Evolutionary conservation across 1,284 basidiomycete species (phyloP), one percentile per base, ranked within the genome.

Genomic region (Cryptococcus amylolentus): DNA sequence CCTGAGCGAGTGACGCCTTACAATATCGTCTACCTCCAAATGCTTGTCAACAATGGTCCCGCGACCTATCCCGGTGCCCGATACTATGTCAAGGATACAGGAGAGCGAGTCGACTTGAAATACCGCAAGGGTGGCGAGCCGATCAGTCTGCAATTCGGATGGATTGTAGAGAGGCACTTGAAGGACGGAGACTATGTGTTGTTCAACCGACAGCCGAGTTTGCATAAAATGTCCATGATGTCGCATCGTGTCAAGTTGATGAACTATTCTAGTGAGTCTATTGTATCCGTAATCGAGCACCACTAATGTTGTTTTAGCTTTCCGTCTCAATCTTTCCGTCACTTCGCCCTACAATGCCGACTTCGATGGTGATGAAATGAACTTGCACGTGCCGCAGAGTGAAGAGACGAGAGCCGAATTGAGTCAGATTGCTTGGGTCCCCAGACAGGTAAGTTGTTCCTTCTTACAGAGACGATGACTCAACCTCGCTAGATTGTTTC

Each of bases 181-280:
- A 94, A 92, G 79, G 90, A 98, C 68, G 96, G 96, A 81, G 93
- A 98, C 73, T 97, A 84, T 69, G 91, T 98, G 38, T 80, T 98
- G 51, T 98, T 99, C 82, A 98, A 98, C 77, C 94, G 96, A 62
- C 96, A 98, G 73, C 96, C 96, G 2, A 91, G 87, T 82, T 78
- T 98, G 77, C 96, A 99, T 80, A 99, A 98, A 79, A 98, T 98
- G 96, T 95, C 91, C 82, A 98, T 98, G 96, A 98, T 98, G 96
- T 92, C 91, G 77, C 96, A 99, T 80, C 86, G 96, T 42, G 90
- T 98, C 50, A 92, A 91, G 73, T 81, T 99, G 56, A 97, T 98
- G 94, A 90, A 91, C 38, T 98, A 98, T 78, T 98, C 96, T 28
- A 98, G 90, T 93, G 72, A 77, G 89, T 83, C 26, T 20, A 10